Percentiles rank a stretch among this genome's conserved stretches.
phyloP scores from a whole-genome alignment of 257 asterid genomes.

The Lithospermum erythrorhizon region DNA sequence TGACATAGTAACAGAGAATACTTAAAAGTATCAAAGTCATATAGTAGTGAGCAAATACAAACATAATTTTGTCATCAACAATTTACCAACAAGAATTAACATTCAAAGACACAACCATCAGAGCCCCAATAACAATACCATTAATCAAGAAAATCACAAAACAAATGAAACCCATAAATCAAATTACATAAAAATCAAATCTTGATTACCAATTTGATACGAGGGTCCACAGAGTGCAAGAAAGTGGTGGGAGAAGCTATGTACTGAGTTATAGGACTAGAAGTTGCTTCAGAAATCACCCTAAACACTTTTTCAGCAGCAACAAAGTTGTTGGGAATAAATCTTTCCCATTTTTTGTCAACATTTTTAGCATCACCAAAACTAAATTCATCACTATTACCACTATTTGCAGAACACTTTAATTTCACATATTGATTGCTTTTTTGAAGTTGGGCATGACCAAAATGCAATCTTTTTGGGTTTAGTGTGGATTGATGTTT shows the following conservation, averaged over 20 bases:
- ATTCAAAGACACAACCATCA: not conserved
- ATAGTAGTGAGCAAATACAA: not conserved
- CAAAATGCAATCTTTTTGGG: constrained; percentile 5
- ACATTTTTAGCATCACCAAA: constrained; percentile 25
- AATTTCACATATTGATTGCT: constrained; percentile 25
- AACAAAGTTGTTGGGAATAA: constrained; percentile 58
- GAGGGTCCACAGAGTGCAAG: constrained; percentile 86
- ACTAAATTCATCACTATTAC: constrained; percentile 26
- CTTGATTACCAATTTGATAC: constrained; percentile 70
- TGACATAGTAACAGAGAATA: not conserved
- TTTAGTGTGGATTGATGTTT: constrained; percentile 13
- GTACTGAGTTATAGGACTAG: constrained; percentile 95
- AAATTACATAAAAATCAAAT: not conserved
- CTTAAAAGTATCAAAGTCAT: not conserved
- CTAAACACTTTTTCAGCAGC: constrained; percentile 75
- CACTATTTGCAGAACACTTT: constrained; percentile 5
- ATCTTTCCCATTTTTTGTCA: constrained; percentile 59
- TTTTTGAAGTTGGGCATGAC: constrained; percentile 4
- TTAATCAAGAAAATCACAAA: constrained; percentile 3
- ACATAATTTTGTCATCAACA: not conserved
- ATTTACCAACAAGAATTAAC: not conserved
- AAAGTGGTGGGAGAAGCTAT: constrained; percentile 88
- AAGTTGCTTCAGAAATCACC: constrained; percentile 85
- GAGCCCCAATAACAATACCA: not conserved
- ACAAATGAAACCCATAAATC: not conserved